Evolutionary conservation across 352 stramenopile genomes (phyloP), one percentile per base, ranked within the genome.

Genomic region (Phytophthora pluvialis): DNA sequence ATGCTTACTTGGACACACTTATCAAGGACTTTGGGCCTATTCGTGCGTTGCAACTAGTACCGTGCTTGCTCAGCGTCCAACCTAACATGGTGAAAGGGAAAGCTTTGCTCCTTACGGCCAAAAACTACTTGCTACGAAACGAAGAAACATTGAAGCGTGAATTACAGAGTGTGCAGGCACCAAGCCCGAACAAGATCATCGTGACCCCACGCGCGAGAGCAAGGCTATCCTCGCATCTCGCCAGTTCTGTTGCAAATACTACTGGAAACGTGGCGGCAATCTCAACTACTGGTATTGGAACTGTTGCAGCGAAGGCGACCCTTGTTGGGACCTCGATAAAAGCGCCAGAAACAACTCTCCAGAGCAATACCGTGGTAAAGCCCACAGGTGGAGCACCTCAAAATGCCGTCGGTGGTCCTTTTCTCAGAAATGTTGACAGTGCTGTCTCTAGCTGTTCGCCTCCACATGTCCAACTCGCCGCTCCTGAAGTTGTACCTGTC

Each of bases 1-100:
- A 73, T 38, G 82, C 88, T 46, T 94, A 90, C 46, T 18, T 92
- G 35, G 73, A 90, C n/a, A 76, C 66, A n/a, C 67, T 93, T 12
- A 75, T 86, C 18, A 75, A 80, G 12, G 75, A 86, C n/a, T 67
- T 94, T n/a, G 71, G 78, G 18, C 56, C 52, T 0, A 74, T 91
- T 47, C 73, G 83, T 15, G 73, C 83, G 11, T 70, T 94, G 16
- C 70, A 86, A 52, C 58, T 94, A 13, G 70, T 92, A 3, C 86
- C 86, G 15, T 88, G 83, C 62, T 72, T 94, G 56, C 29, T 88
- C 7, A 80, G 65, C 16, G 73, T 93, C 56, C 86, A 94, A 46
- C 77, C 73, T 5, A 83, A 91, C 38, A 70, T 69, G 26, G 61
- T 88, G 55, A 89, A 91, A 54, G 73, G 83, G 29, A 78, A 71